phyloP scores from a whole-genome alignment of 495 filamentous ascomycete species.

The Daldinia concentrica region DNA sequence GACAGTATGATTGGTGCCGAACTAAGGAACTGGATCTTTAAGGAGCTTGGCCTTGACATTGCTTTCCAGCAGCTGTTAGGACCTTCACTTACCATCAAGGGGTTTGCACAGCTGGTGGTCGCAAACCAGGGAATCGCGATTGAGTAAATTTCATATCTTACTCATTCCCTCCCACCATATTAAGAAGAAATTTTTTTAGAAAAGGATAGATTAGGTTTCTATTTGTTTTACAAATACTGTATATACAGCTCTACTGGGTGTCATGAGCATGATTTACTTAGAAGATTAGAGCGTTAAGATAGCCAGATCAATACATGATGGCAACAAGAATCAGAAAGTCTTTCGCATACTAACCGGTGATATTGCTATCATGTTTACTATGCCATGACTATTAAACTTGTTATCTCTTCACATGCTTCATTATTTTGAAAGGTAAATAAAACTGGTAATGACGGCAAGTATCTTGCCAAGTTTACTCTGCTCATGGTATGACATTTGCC shows the following conservation, averaged over 20 bases:
- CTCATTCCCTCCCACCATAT: neutral
- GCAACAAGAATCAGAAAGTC: neutral
- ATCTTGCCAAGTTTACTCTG: neutral
- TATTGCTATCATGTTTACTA: neutral
- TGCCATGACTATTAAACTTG: too few species aligned
- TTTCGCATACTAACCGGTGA: neutral
- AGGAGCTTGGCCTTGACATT: slow-evolving; percentile 53
- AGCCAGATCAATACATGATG: neutral
- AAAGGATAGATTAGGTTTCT: slow-evolving; percentile 1
- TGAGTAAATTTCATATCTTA: neutral
- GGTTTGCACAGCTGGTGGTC: neutral
- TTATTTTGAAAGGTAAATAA: neutral
- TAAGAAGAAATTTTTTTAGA: neutral
- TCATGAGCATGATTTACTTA: neutral
- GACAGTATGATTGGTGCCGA: slow-evolving; percentile 54
- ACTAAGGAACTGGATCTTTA: slow-evolving; percentile 59
- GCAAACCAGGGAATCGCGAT: slow-evolving; percentile 1
- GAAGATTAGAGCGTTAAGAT: neutral
- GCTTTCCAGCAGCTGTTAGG: slow-evolving; percentile 51
- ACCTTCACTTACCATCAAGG: slow-evolving; percentile 19
- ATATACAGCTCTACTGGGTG: neutral
- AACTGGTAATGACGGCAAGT: neutral
- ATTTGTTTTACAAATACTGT: neutral
- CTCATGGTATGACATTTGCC: neutral
- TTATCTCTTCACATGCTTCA: neutral